Base-by-base conservation (phyloP, 2,329 filamentous ascomycete genomes). In the Fusarium sp. region DNA sequence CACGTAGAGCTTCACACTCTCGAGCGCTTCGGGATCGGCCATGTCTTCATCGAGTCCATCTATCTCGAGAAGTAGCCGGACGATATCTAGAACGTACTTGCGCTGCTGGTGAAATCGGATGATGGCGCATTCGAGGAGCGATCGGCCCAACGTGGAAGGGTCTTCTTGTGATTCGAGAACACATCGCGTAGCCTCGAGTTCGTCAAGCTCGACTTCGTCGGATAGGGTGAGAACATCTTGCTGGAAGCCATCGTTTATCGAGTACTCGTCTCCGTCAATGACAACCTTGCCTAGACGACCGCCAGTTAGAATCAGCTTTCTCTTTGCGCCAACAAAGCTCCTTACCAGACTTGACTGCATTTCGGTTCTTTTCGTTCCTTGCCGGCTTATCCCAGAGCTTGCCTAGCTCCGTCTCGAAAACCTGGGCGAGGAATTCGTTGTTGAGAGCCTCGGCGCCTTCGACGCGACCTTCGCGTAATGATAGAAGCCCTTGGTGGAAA, bases 201-300 rank as follows among this genome's bases (percentile, higher is more conserved):
- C 96, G 80, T 99, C 94, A 57, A 99, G 84, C 74, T 97, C 90
- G 67, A 97, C 84, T 72, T 93, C 92, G 79, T 98, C 94, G 60
- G 95, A 92, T 36, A 99, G 84, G 73, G 93, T 88, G 31, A 97
- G 84, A 23, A 90, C 88, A 72, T 91, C 89, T 79, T 97, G 91
- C 76, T 95, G 89, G 80, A 99, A 98, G 67, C 93, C 90, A 61
- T 92, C 87, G 80, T 97, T 97, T 81, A 99, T 84, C 20, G 86
- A 83, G 79, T 93, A 98, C 74, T 94, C 88, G 33, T 88, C 86
- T 67, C 89, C 90, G 72, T 87, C 87, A 63, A 97, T 81, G 33
- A 83, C 88, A 72, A 98, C 84, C 77, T 92, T 94, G 62, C 92
- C 93, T 96, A 72, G 59, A n/a, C 29, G 38, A 34, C 27, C 50